Base-by-base conservation (phyloP, 805 yeast species). In the Huiozyma naganishii region DNA sequence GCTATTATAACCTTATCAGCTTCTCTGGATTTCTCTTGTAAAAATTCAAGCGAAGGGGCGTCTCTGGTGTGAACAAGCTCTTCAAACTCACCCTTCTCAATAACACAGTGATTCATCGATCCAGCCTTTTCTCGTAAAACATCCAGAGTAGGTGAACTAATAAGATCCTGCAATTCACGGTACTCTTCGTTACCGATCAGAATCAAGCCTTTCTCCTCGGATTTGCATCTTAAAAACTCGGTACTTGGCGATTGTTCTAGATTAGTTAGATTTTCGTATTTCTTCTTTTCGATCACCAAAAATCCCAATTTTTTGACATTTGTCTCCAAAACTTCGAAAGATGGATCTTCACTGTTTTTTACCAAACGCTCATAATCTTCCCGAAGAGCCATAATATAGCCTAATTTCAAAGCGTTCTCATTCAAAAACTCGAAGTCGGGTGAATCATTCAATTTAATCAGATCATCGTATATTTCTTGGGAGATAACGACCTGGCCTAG, bases 91-190 rank as follows among this genome's bases (percentile, higher is more conserved):
- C 29, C 23, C 17, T 38, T 37, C 6, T 17, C 27, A n/a, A 34
- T n/a, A 34, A 42, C 32, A 28, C 23, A 5, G 12, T 28, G 29
- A 13, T 35, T 17, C 32, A 33, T 23, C 35, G 29, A 28, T 8
- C 51, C 39, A 5, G 64, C 63, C n/a, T 54, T 58, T 13, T 52
- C 49, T 27, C 47, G 52, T 36, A 64, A 44, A 27, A 55, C 50
- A 5, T 54, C 53, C 6, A 61, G 29, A 2, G 52, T 49, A 1
- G 65, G 65, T 1, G 23, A 13, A 6, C 39, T 29, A 39, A 37
- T 11, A 5, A 27, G 12, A 4, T 40, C 32, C 7, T 7, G 23
- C 9, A 40, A 32, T 23, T 33, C 27, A 23, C 33, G 11, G 7
- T 32, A 29, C 17, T 27, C 8, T 27, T 23, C 27, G 5, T 29